These are phyloP conservation scores for Sporisorium iseilematis-ciliati DNA, from an alignment of 1,284 basidiomycete genomes.

Conservation along the genomic window DNA sequence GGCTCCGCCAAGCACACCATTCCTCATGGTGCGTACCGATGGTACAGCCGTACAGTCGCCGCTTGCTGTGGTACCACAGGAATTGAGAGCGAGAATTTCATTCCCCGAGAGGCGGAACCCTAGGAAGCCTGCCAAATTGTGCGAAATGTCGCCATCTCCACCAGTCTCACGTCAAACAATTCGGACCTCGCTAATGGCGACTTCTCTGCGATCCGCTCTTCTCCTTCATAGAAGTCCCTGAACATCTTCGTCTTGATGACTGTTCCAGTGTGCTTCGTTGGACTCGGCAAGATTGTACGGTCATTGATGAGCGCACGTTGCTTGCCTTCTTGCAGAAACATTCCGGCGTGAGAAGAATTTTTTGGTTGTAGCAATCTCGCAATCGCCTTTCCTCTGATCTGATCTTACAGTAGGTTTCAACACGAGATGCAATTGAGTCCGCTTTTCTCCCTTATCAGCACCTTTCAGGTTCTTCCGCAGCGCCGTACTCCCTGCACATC, in stretches of 20 bases:
- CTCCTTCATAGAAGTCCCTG: too few species aligned
- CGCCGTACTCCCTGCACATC: neutral
- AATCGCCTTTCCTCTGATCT: neutral
- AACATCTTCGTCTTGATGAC: too few species aligned
- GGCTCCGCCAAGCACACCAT: too few species aligned
- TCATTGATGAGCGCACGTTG: neutral
- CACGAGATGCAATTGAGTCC: neutral
- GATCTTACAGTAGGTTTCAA: neutral
- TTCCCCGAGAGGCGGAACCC: constrained; percentile 7
- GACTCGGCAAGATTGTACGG: constrained; percentile 2
- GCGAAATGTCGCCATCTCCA: constrained; percentile 12
- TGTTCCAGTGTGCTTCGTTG: too few species aligned
- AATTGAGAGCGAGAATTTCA: neutral
- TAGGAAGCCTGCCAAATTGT: constrained; percentile 17
- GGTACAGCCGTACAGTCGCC: too few species aligned
- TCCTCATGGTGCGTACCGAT: too few species aligned
- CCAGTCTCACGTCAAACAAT: constrained; percentile 4
- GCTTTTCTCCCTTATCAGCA: constrained; percentile 11
- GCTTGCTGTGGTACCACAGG: neutral
- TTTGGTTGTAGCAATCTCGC: neutral
- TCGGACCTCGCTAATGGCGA: neutral
- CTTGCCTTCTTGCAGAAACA: too few species aligned
- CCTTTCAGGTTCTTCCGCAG: too few species aligned
- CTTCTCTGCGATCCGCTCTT: too few species aligned
- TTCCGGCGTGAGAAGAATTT: too few species aligned